phyloP scores from a whole-genome alignment of 179 eudicot species.

The Pouteria campechiana region DNA sequence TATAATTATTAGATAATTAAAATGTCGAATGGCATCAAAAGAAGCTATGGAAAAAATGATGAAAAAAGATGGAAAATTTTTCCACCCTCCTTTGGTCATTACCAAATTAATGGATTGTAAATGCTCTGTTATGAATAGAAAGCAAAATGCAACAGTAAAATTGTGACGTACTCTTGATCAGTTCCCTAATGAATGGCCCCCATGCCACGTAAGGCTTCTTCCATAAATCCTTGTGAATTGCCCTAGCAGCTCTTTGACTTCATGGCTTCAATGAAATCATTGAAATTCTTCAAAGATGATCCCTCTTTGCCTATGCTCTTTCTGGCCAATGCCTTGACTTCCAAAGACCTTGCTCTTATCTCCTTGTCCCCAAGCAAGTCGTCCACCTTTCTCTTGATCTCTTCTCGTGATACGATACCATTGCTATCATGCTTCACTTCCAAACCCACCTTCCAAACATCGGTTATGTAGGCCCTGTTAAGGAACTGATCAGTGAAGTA shows the following conservation, averaged over 20 bases:
- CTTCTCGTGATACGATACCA: conserved; percentile 9
- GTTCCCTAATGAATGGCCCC: too few relatives aligned
- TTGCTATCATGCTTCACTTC: conserved; percentile 1
- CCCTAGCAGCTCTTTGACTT: conserved; percentile 41
- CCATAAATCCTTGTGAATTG: too few relatives aligned
- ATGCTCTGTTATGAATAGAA: too few relatives aligned
- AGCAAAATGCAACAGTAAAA: too few relatives aligned
- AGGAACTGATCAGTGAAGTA: conserved; percentile 15
- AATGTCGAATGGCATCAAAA: too few relatives aligned
- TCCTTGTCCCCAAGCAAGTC: background rate
- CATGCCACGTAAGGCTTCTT: too few relatives aligned
- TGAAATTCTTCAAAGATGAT: conserved; percentile 9
- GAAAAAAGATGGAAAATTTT: too few relatives aligned
- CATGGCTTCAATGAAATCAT: conserved; percentile 7
- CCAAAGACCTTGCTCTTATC: conserved; percentile 6
- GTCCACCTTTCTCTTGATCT: conserved; percentile 8
- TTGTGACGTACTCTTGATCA: too few relatives aligned
- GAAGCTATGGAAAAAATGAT: too few relatives aligned
- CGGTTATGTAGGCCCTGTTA: conserved; percentile 10
- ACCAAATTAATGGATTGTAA: too few relatives aligned
- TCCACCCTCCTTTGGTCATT: too few relatives aligned
- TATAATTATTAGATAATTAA: too few relatives aligned
- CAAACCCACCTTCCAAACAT: conserved; percentile 16
- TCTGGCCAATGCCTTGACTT: conserved; percentile 10
- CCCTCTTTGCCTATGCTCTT: conserved; percentile 9